Conservation (phyloP, 2,329 filamentous ascomycete species). For the Torrubiellomyces zombiae region DNA sequence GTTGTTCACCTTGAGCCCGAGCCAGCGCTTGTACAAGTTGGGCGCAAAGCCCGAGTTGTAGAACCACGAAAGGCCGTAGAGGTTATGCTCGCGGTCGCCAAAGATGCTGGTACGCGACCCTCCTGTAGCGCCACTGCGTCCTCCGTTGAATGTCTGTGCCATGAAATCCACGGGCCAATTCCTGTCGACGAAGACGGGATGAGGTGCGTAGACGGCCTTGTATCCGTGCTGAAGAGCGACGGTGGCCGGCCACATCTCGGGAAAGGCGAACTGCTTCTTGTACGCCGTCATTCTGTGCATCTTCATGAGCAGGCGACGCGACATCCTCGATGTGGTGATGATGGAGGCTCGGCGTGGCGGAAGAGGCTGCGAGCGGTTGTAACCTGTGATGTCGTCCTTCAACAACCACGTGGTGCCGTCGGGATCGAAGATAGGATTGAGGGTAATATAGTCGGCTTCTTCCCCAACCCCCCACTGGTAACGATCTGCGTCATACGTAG, state of each 20-base stretch:
- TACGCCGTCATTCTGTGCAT: constrained; percentile 86
- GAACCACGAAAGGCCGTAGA: constrained; percentile 78
- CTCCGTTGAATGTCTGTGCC: constrained; percentile 65
- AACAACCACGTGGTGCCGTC: constrained; percentile 74
- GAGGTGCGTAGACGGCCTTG: constrained; percentile 83
- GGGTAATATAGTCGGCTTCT: constrained; percentile 78
- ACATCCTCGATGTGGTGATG: constrained; percentile 76
- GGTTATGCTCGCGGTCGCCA: constrained; percentile 77
- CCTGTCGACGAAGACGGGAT: constrained; percentile 76
- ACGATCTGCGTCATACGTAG: constrained; percentile 56
- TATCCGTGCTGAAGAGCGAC: constrained; percentile 79
- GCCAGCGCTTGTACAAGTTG: constrained; percentile 71
- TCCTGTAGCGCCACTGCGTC: constrained; percentile 58
- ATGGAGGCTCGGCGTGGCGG: constrained; percentile 68
- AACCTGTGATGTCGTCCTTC: constrained; percentile 68
- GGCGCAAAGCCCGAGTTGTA: constrained; percentile 73
- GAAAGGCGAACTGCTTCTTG: constrained; percentile 78
- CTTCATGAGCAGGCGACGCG: constrained; percentile 56
- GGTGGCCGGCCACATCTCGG: constrained; percentile 90
- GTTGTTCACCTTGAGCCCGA: constrained; percentile 65
- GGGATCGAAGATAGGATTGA: constrained; percentile 86
- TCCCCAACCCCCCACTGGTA: constrained; percentile 81
- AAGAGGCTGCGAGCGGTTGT: constrained; percentile 45
- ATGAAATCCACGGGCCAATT: constrained; percentile 70
- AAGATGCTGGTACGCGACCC: constrained; percentile 57